Evolutionary conservation across 176 grass and related monocot species (phyloP).

Genomic region (Lolium rigidum): DNA sequence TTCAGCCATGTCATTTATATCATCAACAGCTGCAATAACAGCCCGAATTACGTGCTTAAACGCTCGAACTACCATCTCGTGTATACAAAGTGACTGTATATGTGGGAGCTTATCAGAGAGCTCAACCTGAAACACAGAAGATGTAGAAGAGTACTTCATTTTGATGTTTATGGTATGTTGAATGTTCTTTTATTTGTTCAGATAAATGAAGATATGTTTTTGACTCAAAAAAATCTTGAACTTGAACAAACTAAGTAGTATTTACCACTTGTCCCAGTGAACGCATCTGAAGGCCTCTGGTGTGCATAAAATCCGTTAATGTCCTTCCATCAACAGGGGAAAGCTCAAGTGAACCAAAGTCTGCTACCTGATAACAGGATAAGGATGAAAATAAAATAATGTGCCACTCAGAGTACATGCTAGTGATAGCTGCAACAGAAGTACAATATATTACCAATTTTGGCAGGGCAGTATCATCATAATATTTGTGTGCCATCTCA

Average conservation of each 20-base stretch:
- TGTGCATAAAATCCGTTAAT: slow-evolving; percentile 99
- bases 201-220: slow-evolving; percentile 27
- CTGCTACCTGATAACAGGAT: slow-evolving; percentile 71
- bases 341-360: slow-evolving; percentile 98
- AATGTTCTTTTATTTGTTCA: slow-evolving; percentile 31
- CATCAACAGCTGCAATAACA: slow-evolving; percentile 81
- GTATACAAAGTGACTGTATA: slow-evolving; percentile 94
- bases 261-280: slow-evolving; percentile 93
- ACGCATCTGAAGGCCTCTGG: slow-evolving; percentile 92
- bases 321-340: slow-evolving; percentile 99
- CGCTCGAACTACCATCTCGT: slow-evolving; percentile 98
- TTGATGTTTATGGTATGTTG: slow-evolving; percentile 18
- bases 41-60: slow-evolving; percentile 94
- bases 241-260: slow-evolving; percentile 10
- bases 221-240: slow-evolving; percentile 37
- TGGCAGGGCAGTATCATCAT: slow-evolving; percentile 86
- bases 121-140: slow-evolving; percentile 68
- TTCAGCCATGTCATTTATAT: slow-evolving; percentile 75
- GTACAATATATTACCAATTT: slow-evolving; percentile 76
- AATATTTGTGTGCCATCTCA: slow-evolving; percentile 95
- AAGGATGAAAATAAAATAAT: slow-evolving; percentile 33
- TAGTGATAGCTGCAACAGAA: slow-evolving; percentile 30
- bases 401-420: neutral
- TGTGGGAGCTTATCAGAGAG: slow-evolving; percentile 96
- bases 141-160: slow-evolving; percentile 32